These are phyloP conservation scores for Lactarius akahatsu DNA, from an alignment of 768 basidiomycete species.

Conservation along the genomic window DNA sequence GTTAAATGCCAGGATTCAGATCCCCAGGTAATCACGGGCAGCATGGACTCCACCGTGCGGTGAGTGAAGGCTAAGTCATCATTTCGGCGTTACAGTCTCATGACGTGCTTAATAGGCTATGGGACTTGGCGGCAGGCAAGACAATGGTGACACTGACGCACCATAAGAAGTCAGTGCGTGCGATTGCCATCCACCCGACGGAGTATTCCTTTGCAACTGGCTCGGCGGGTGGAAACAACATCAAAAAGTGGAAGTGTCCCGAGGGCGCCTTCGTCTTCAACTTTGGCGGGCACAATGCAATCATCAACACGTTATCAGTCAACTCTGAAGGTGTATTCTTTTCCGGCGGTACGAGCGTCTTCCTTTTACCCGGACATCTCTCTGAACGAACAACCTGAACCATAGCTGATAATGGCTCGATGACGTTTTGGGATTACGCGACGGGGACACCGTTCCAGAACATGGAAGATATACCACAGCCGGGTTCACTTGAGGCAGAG, in stretches of 20 bases:
- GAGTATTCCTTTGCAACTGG: constrained; percentile 97
- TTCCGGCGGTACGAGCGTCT: constrained; percentile 71
- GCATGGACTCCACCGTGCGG: constrained; percentile 97
- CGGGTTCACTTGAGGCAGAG: constrained; percentile 97
- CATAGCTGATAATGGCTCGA: constrained; percentile 85
- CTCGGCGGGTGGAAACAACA: constrained; percentile 98
- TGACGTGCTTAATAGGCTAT: constrained; percentile 53
- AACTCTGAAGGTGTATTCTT: constrained; percentile 97
- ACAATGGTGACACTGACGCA: constrained; percentile 97
- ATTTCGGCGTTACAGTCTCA: constrained; percentile 13
- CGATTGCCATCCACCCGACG: constrained; percentile 91
- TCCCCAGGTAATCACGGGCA: constrained; percentile 96
- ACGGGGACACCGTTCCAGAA: constrained; percentile 96
- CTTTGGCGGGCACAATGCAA: constrained; percentile 93
- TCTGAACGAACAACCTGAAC: not conserved
- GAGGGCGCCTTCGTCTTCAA: constrained; percentile 96
- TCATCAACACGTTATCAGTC: constrained; percentile 93
- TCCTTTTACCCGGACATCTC: not conserved
- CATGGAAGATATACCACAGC: constrained; percentile 90
- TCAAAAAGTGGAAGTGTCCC: constrained; percentile 99
- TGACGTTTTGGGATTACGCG: constrained; percentile 93
- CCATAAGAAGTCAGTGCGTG: constrained; percentile 97
- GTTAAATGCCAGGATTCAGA: constrained; percentile 97
- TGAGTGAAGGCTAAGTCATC: constrained; percentile 37
- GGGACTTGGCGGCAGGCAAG: constrained; percentile 98